Conservation (phyloP, 2,329 filamentous ascomycete species). For the Mollisia scopiformis region DNA sequence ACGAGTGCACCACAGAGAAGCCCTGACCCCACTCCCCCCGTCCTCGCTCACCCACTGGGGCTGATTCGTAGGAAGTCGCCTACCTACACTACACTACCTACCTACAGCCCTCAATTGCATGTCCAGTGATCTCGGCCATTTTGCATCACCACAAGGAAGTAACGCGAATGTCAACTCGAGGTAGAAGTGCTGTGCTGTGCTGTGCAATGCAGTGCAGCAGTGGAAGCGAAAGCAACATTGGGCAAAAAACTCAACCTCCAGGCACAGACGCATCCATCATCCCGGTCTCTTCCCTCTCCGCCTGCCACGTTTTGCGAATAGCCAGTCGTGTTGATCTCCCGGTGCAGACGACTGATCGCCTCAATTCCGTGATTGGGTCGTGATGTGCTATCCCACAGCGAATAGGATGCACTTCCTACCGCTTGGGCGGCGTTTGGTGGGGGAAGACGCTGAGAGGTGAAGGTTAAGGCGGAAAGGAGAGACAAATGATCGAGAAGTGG, state of each 20-base stretch:
- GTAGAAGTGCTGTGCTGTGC: too few species aligned
- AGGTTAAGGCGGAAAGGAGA: constrained; percentile 11
- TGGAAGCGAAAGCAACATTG: too few species aligned
- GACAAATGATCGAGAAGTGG: constrained; percentile 13
- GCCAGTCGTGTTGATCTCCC: constrained; percentile 19
- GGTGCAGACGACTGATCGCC: constrained; percentile 18
- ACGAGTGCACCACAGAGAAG: not conserved
- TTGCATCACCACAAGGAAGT: too few species aligned
- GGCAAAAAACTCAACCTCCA: constrained; percentile 24
- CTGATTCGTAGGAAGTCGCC: not conserved
- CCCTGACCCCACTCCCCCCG: not conserved
- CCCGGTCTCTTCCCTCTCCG: constrained; percentile 19
- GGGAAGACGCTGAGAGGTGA: constrained; percentile 11
- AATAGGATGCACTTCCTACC: constrained; percentile 12
- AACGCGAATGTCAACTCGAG: too few species aligned
- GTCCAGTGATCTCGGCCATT: constrained; percentile 2
- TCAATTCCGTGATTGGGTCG: constrained; percentile 18
- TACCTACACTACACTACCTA: too few species aligned
- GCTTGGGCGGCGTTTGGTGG: not conserved
- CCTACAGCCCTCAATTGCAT: too few species aligned
- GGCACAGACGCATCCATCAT: constrained; percentile 19
- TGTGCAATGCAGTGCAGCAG: too few species aligned
- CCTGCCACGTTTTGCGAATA: constrained; percentile 28
- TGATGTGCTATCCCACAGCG: not conserved
- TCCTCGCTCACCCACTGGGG: too few species aligned